Evolutionary conservation across 345 rosid species (phyloP), one percentile per base, ranked within the genome.

Genomic region (Bruguiera gymnorhiza): DNA sequence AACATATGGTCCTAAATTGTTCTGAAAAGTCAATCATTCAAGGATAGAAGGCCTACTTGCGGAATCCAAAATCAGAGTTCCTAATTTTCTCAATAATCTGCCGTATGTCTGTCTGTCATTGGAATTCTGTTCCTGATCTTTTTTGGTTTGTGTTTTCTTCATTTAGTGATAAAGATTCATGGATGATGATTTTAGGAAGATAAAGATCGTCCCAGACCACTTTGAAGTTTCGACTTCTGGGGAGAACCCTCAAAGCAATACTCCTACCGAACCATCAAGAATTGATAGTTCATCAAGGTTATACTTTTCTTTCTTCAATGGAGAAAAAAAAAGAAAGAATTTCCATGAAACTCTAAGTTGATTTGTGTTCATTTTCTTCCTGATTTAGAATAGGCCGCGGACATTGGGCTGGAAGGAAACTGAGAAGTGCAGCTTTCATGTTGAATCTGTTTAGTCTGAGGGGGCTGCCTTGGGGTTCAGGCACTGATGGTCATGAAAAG

Each of bases 391-490:
- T 76, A 91, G 98, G 78, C 83, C 83, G 55, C 73, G 81, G 50
- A 51, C 75, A 67, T 11, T 83, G 87, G 80, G 48, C 80, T 73
- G 76, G 78, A 15, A 79, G 85, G 74, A 88, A 83, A 54, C 75
- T 86, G 23, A 81, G 75, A 75, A 79, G 79, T 66, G 91, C 89
- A 30, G 89, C 87, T 57, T 58, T 72, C 66, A 95, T 90, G 97
- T 77, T 90, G 85, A 95, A 88, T 63, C 10, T 90, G 72, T 88
- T 95, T 82, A 84, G 82, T 75, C 76, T 88, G 26, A 89, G 81
- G 5, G 82, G 97, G 43, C 81, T 92, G 56, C 89, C 93, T 11
- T 92, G 99, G 99, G 74, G 75, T 50, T 87, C 91, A 31, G 72
- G 82, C 67, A 52, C 72, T 2, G 81, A 78, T 75, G 89, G 89